A percentile compares a stretch with the other conserved stretches of the same genome.
Conservation (phyloP, 2,329 filamentous ascomycete genomes). For the Colletotrichum sp. region DNA sequence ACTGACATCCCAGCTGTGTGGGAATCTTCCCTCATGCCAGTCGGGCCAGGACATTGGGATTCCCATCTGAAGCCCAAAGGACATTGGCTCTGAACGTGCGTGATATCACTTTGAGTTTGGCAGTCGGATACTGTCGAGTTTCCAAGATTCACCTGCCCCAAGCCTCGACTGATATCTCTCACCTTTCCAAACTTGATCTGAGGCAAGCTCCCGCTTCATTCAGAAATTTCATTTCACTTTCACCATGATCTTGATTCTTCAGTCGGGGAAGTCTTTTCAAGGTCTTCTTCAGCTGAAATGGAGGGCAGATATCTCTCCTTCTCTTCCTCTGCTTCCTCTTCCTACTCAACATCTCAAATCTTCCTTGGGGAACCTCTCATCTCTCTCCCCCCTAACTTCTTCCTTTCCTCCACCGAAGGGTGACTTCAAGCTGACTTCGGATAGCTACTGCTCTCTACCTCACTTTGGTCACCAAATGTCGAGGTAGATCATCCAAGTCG, state of each 20-base stretch:
- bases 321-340: neutral
- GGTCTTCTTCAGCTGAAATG: neutral
- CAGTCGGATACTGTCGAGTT: neutral
- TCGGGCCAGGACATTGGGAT: neutral
- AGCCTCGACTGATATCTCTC: neutral
- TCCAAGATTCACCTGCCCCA: neutral
- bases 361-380: neutral
- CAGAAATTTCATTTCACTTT: neutral
- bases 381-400: neutral
- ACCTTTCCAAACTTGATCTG: neutral
- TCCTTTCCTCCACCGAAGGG: neutral
- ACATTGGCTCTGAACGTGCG: neutral
- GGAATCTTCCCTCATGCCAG: neutral
- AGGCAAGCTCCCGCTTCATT: neutral
- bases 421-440: neutral
- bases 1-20: neutral
- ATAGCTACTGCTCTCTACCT: neutral
- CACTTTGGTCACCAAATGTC: neutral
- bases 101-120: neutral
- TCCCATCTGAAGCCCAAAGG: neutral
- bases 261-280: neutral
- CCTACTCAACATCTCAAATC: neutral
- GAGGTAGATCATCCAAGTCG: neutral
- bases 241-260: neutral
- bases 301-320: neutral